Evolutionary conservation across 768 basidiomycete genomes (phyloP).

Genomic region (Rubroboletus pulcherrimus): DNA sequence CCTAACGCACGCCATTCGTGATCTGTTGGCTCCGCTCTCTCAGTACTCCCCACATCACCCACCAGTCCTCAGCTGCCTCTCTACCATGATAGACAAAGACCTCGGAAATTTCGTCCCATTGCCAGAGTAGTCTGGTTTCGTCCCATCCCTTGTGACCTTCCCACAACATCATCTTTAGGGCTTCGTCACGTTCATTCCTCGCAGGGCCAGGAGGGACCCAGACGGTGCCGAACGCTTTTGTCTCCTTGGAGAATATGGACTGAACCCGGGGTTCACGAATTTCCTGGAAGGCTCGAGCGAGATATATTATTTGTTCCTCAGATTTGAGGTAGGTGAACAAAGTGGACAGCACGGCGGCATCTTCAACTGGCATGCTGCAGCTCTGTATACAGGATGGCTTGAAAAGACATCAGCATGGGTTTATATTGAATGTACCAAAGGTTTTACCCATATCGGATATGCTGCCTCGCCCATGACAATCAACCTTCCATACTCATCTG

Average conservation of each 20-base stretch:
- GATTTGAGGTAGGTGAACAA: conserved; percentile 43
- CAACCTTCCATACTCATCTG: conserved; percentile 47
- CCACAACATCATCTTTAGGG: conserved; percentile 20
- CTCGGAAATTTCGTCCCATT: conserved; percentile 55
- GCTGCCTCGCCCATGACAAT: conserved; percentile 60
- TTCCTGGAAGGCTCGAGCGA: conserved; percentile 59
- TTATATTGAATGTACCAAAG: neutral
- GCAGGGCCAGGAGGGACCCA: conserved; percentile 43
- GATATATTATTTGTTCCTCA: conserved; percentile 44
- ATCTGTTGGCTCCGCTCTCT: conserved; percentile 36
- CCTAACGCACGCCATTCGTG: conserved; percentile 4
- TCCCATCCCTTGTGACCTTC: conserved; percentile 42
- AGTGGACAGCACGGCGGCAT: conserved; percentile 32
- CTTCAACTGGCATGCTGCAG: conserved; percentile 34
- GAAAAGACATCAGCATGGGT: neutral
- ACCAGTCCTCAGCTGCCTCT: conserved; percentile 65
- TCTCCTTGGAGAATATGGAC: conserved; percentile 43
- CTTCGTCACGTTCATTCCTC: conserved; percentile 44
- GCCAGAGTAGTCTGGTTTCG: conserved; percentile 43
- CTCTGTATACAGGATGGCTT: conserved; percentile 49
- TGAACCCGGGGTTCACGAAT: conserved; percentile 49
- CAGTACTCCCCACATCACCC: conserved; percentile 55
- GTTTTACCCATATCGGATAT: conserved; percentile 51
- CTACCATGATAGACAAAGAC: conserved; percentile 53
- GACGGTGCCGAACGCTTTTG: conserved; percentile 40